These are phyloP conservation scores for Lasiosphaeria ovina DNA, from an alignment of 495 filamentous ascomycete genomes.

Conservation along the genomic window DNA sequence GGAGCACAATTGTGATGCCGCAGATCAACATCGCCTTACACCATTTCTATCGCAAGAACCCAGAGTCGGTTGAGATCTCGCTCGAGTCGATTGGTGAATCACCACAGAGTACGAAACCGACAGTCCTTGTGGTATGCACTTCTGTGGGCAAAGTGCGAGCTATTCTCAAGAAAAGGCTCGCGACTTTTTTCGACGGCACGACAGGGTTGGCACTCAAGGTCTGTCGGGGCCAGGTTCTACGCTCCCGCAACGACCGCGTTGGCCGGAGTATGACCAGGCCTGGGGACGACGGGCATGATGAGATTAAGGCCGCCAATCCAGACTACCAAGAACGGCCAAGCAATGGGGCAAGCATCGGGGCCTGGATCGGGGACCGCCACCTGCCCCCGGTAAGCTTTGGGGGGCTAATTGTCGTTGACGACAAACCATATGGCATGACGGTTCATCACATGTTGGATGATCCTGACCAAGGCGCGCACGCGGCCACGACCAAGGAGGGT, in stretches of 20 bases:
- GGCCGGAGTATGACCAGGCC: conserved; percentile 37
- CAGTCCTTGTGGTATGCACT: conserved; percentile 71
- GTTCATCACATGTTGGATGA: conserved; percentile 95
- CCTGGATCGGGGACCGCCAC: conserved; percentile 78
- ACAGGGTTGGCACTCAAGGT: conserved; percentile 58
- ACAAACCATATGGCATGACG: conserved; percentile 83
- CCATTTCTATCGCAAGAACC: conserved; percentile 62
- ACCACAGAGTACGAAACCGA: conserved; percentile 62
- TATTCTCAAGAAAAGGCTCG: conserved; percentile 68
- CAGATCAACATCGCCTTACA: conserved; percentile 59
- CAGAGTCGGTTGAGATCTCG: conserved; percentile 70
- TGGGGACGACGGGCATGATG: conserved; percentile 28
- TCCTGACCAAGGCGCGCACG: conserved; percentile 59
- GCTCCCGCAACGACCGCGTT: conserved; percentile 54
- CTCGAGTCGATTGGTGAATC: conserved; percentile 73
- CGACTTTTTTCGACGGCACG: conserved; percentile 55
- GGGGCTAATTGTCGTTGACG: conserved; percentile 80
- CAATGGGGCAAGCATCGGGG: conserved; percentile 90
- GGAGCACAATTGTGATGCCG: conserved; percentile 69
- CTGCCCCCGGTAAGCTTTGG: conserved; percentile 88
- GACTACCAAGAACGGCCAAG: conserved; percentile 71
- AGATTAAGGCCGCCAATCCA: conserved; percentile 51
- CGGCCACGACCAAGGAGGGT: conserved; percentile 29
- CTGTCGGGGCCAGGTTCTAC: conserved; percentile 64
- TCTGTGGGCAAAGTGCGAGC: conserved; percentile 69